Base-by-base conservation (phyloP, 1,139 yeast species). In the Candida frijolesensis region DNA sequence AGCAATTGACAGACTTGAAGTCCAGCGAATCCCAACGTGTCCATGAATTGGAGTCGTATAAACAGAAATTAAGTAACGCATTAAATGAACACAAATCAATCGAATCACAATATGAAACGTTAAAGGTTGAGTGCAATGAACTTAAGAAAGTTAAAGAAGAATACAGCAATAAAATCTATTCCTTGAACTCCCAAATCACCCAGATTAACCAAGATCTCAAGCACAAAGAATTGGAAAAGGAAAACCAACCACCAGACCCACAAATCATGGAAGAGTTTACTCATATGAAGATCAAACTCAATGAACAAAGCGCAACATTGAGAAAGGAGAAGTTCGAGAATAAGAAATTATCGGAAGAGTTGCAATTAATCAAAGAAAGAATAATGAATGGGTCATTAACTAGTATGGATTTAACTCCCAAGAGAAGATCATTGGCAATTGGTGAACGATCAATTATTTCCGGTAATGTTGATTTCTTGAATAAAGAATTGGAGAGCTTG, bases 251-350 rank as follows among this genome's bases (percentile, higher is more conserved):
- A 6, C 73, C 73, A 1, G 70, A 66, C 47, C 65, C 70, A 1
- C 58, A 62, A 6, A 58, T 78, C 42, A 63, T 76, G 51, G 74
- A 70, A 48, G 84, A 80, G 40, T 82, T 74, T 60, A 77, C 81
- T 9, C 70, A 67, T 42, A 68, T 83, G 60, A 82, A 80, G 54
- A 63, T 82, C 19, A 79, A 79, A 54, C 63, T 83, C 39, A 80
- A 81, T 54, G 86, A 83, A 52, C 76, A 72, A 40, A 74, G 76
- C 51, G 85, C 84, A 7, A 63, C 69, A 5, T 61, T 82, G 45
- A 72, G 83, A 42, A 78, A 73, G 45, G 85, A 82, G 55, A 72
- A 74, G 47, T 79, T 82, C 46, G 87, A 82, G 54, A 83, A 81
- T 54, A 68, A 66, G 61, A 79, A 80, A 55, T 63, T 85, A 41